phyloP scores from a whole-genome alignment of 1,284 basidiomycete species.

The Moniliella sp. region DNA sequence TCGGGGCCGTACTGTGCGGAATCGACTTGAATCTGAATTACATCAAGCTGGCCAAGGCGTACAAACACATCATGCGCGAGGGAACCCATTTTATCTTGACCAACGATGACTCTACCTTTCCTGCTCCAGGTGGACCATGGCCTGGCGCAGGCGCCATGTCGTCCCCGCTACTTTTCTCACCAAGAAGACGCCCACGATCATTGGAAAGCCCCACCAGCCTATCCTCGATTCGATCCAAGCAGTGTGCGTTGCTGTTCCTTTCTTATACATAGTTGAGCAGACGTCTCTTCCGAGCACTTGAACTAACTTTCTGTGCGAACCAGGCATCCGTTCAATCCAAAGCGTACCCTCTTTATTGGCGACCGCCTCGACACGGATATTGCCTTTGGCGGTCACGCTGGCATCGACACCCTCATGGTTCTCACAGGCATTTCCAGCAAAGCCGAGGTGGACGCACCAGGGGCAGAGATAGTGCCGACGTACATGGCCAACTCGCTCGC shows the following conservation, averaged over 20 bases:
- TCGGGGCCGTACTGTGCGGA: conserved; percentile 77
- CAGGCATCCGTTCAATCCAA: conserved; percentile 63
- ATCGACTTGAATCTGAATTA: conserved; percentile 42
- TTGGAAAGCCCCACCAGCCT: conserved; percentile 72
- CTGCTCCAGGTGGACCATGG: conserved; percentile 53
- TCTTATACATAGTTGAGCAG: too few species aligned
- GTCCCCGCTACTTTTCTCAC: conserved; percentile 53
- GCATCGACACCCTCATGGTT: conserved; percentile 67
- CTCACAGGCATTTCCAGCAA: conserved; percentile 48
- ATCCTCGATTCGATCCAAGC: conserved; percentile 89
- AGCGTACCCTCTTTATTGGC: conserved; percentile 74
- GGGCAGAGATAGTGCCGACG: conserved; percentile 22
- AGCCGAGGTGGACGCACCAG: conserved; percentile 40
- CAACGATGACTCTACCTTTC: conserved; percentile 78
- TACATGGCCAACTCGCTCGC: conserved; percentile 22
- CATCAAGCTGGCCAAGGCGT: conserved; percentile 77
- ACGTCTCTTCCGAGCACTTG: too few species aligned
- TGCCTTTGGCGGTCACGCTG: conserved; percentile 64
- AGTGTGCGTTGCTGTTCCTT: too few species aligned
- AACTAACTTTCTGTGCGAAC: too few species aligned
- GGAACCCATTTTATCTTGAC: conserved; percentile 67
- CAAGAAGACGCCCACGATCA: conserved; percentile 47
- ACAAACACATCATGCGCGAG: conserved; percentile 43
- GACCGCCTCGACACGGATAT: conserved; percentile 89
- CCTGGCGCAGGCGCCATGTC: conserved; percentile 65